Base-by-base conservation (phyloP, 192 early-diverging fungal genomes). In the Coemansia interrupta region DNA sequence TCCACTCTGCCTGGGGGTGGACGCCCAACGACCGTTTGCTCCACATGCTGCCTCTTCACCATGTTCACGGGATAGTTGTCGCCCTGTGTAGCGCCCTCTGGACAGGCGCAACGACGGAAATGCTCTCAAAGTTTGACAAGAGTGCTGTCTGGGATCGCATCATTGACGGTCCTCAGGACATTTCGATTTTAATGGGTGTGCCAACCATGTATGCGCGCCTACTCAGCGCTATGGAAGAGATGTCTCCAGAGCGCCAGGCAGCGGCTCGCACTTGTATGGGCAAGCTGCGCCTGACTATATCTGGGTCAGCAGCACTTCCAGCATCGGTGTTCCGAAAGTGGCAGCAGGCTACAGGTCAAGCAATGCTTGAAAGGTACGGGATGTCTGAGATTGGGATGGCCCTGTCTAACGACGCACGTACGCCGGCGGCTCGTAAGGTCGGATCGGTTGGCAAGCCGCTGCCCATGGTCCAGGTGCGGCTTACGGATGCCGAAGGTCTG, bases 351-450 rank as follows among this genome's bases (percentile, higher is more conserved):
- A 86, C 82, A 22, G 86, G 88, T 19, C 89, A 91, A 43, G 64
- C 73, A 13, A 80, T 95, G 64, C 79, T 95, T 9, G 92, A 95
- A 73, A 70, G 92, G 10, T 93, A 90, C 65, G 91, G 92, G 14
- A 93, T 93, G 89, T 90, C 86, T 24, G 92, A 95, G 60, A 88
- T 91, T 54, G 92, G 92, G 24, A 95, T 95, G 91, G 91, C 83
- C n/a, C 72, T 95, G 28, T 86, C 89, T 42, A 82, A 82, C 61
- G 61, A 70, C 18, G 80, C 69, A 28, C 41, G 47, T 1, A 28
- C 69, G 45, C 72, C 76, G 3, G 51, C 56, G 2, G 46, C 58
- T 4, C 54, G 70, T 42, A 59, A 52, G 26, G 54, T 61, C 3
- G 91, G 90, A 0, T 79, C 84, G 14, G 91, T 94, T 4, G 92